phyloP scores from a whole-genome alignment of 2,329 filamentous ascomycete genomes.

The Aspergillus piperis region DNA sequence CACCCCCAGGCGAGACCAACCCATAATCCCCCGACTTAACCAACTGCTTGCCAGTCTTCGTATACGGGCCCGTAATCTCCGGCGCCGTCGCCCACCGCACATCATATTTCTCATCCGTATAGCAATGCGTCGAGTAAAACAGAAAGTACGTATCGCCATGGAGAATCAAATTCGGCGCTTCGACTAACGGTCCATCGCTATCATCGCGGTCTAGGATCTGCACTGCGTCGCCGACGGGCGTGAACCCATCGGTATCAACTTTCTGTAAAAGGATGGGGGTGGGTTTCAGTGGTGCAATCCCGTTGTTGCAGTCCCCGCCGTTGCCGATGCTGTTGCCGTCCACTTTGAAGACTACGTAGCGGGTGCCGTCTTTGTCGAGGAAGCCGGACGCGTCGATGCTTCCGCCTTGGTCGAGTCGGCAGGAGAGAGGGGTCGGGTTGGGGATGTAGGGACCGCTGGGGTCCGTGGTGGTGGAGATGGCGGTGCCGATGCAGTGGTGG shows the following conservation, averaged over 20 bases:
- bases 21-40: conserved; percentile 35
- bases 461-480: conserved; percentile 46
- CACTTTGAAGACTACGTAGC: conserved; percentile 66
- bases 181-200: conserved; percentile 62
- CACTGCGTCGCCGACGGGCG: conserved; percentile 53
- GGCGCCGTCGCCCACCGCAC: conserved; percentile 56
- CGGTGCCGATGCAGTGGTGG: conserved; percentile 62
- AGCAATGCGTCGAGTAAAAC: conserved; percentile 66
- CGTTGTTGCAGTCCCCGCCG: conserved; percentile 52
- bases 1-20: conserved; percentile 36
- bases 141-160: conserved; percentile 56
- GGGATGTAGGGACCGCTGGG: conserved; percentile 56
- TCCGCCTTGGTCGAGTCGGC: conserved; percentile 56
- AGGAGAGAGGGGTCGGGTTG: conserved; percentile 52
- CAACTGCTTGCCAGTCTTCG: conserved; percentile 36
- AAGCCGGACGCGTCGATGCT: conserved; percentile 66
- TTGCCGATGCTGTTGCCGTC: conserved; percentile 61
- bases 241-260: conserved; percentile 52
- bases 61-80: conserved; percentile 31
- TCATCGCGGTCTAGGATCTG: conserved; percentile 65
- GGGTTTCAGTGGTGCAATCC: conserved; percentile 36
- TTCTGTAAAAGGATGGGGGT: conserved; percentile 47
- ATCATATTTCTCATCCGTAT: conserved; percentile 54
- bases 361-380: conserved; percentile 54
- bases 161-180: conserved; percentile 59